These are phyloP conservation scores for Cladosporium sphaerospermum DNA, from an alignment of 2,329 filamentous ascomycete species.

Conservation along the genomic window DNA sequence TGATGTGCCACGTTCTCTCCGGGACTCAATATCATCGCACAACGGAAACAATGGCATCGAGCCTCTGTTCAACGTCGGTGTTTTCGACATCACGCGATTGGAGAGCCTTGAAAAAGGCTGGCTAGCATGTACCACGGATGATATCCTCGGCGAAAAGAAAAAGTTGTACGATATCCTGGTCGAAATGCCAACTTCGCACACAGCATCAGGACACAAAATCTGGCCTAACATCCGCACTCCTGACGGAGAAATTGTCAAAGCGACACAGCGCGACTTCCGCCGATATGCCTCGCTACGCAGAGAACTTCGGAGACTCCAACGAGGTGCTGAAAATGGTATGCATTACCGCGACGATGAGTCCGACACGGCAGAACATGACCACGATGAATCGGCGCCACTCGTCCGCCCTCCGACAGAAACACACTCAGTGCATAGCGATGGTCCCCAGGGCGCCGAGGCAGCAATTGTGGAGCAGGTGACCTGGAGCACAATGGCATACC, in stretches of 20 bases:
- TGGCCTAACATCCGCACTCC: conserved; percentile 71
- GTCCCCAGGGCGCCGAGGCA: conserved; percentile 19
- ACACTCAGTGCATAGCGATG: conserved; percentile 8
- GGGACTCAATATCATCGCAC: conserved; percentile 56
- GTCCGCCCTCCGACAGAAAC: conserved; percentile 13
- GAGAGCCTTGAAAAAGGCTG: conserved; percentile 66
- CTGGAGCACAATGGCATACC: conserved; percentile 70
- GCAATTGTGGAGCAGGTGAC: conserved; percentile 50
- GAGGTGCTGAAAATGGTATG: conserved; percentile 20
- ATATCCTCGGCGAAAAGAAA: conserved; percentile 79
- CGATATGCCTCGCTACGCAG: conserved; percentile 64
- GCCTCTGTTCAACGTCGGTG: conserved; percentile 86
- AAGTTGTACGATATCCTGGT: conserved; percentile 86
- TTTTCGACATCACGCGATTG: conserved; percentile 76
- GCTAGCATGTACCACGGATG: conserved; percentile 94
- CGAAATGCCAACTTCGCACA: conserved; percentile 57
- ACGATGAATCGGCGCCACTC: conserved; percentile 16
- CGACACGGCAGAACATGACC: conserved; percentile 21
- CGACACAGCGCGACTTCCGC: conserved; percentile 82
- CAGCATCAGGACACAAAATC: conserved; percentile 31
- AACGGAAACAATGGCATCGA: conserved; percentile 43
- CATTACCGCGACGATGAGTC: conserved; percentile 15
- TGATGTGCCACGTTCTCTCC: conserved; percentile 71
- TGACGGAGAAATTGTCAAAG: conserved; percentile 62
- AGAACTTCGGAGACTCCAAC: conserved; percentile 32